A percentile compares a stretch with the other conserved stretches of the same genome.
Conservation (phyloP, 768 basidiomycete genomes). For the Boletus bicolor region DNA sequence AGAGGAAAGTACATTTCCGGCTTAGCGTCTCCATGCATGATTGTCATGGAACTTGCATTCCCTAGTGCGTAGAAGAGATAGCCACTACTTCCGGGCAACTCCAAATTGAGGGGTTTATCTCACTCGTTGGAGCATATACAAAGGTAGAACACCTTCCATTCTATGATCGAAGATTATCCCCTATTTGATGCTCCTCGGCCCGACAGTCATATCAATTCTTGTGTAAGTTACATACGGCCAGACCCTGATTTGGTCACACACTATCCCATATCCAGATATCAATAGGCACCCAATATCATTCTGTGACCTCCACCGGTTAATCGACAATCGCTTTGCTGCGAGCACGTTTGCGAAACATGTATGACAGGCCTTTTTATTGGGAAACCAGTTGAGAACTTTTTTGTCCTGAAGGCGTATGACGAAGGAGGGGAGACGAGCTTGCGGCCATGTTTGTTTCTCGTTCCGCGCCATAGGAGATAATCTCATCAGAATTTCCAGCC, state of each 20-base stretch:
- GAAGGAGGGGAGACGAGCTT: constrained; percentile 52
- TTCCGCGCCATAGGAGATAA: constrained; percentile 7
- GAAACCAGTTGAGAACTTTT: constrained; percentile 3
- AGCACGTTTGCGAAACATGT: constrained; percentile 80
- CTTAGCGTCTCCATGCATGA: not conserved
- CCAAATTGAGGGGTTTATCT: constrained; percentile 78
- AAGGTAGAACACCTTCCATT: constrained; percentile 48
- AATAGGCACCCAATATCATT: constrained; percentile 68
- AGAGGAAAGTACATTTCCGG: constrained; percentile 46
- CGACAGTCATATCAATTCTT: constrained; percentile 79
- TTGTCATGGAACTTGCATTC: constrained; percentile 16
- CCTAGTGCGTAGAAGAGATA: constrained; percentile 69
- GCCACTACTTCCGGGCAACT: constrained; percentile 46
- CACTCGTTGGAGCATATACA: constrained; percentile 68
- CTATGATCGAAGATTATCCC: constrained; percentile 9
- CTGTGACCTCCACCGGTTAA: constrained; percentile 64
- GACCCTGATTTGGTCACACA: constrained; percentile 1
- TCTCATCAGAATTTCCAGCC: constrained; percentile 35
- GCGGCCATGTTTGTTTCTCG: constrained; percentile 15
- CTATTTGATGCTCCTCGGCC: constrained; percentile 23
- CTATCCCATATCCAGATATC: constrained; percentile 50
- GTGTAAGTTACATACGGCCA: constrained; percentile 48
- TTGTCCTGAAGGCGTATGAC: constrained; percentile 57
- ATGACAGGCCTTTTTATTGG: constrained; percentile 16
- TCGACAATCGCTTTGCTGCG: constrained; percentile 61